Evolutionary conservation across 805 yeast species (phyloP), one percentile per base, ranked within the genome.

Genomic region (Blastobotrys parvus): DNA sequence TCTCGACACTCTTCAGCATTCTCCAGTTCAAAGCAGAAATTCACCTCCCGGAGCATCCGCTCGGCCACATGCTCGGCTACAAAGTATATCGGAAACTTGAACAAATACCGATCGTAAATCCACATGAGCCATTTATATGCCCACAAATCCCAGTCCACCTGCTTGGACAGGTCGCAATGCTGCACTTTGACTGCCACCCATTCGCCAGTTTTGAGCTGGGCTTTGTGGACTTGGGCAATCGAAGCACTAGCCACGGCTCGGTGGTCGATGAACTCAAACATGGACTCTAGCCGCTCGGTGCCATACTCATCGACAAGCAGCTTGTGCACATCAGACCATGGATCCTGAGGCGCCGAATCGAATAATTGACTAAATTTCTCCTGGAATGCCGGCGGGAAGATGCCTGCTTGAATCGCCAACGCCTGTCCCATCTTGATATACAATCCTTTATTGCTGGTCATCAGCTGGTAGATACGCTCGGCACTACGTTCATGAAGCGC

Each of bases 181-280:
- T 90, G 97, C 39, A 90, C 73, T 59, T 90, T 90, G 18, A 90
- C 94, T 1, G 97, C 97, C 3, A 89, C 97, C 57, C 70, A 74
- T 46, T 79, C 74, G 2, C 83, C 86, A 2, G 71, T 71, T 47
- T 67, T 72, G 43, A 89, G 60, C 3, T 61, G 71, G 0, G 92
- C 98, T 25, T 70, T 66, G 64, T 90, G 97, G 3, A 90, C 98
- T 58, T 90, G 98, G 0, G 97, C 97, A 50, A 90, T 70, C 1
- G 95, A 84, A 0, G 90, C 94, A 57, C 85, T 77, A 1, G 90
- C 92, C 15, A 81, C 64, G 1, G 90, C 85, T 1, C 39, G 53
- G 47, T 71, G 74, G 27, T 78, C 80, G 31, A 83, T 64, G 5
- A 48, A 47, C 2, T 70, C 71, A 42, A 79, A 62, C 1, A 70